Evolutionary conservation across 2,329 filamentous ascomycete genomes (phyloP).

Genomic region (Fusarium algeriense): DNA sequence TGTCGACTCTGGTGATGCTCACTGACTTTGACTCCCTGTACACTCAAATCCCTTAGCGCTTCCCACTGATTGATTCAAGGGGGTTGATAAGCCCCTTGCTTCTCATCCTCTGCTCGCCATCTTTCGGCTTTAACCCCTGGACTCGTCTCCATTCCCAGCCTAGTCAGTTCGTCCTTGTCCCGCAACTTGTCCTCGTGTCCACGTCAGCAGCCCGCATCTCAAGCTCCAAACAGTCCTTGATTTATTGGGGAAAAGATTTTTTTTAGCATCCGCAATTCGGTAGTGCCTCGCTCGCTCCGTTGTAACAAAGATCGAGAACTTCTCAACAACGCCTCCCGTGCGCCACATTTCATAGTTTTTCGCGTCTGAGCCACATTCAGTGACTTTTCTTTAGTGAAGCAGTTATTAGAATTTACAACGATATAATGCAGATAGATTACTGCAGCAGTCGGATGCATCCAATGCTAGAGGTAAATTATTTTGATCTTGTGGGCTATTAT

Average conservation of each 20-base stretch:
- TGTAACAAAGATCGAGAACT: conserved; percentile 4
- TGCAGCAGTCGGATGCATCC: too few species aligned
- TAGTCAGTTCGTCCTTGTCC: conserved; percentile 10
- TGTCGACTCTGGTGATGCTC: not conserved
- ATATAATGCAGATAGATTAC: not conserved
- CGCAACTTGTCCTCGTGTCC: conserved; percentile 33
- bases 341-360: conserved; percentile 19
- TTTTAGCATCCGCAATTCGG: conserved; percentile 31
- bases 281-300: conserved; percentile 25
- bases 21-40: not conserved
- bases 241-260: not conserved
- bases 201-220: conserved; percentile 36
- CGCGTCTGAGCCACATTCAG: conserved; percentile 1
- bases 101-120: not conserved
- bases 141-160: conserved; percentile 15
- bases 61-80: conserved; percentile 19
- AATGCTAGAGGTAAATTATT: not conserved
- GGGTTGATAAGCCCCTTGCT: conserved; percentile 21
- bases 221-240: conserved; percentile 8
- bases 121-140: conserved; percentile 16
- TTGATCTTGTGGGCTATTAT: not conserved
- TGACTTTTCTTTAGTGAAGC: not conserved
- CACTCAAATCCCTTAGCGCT: conserved; percentile 4
- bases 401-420: not conserved
- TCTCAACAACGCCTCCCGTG: conserved; percentile 17